Evolutionary conservation across 1,139 yeast genomes (phyloP).

Genomic region (Kodamaea sp.): DNA sequence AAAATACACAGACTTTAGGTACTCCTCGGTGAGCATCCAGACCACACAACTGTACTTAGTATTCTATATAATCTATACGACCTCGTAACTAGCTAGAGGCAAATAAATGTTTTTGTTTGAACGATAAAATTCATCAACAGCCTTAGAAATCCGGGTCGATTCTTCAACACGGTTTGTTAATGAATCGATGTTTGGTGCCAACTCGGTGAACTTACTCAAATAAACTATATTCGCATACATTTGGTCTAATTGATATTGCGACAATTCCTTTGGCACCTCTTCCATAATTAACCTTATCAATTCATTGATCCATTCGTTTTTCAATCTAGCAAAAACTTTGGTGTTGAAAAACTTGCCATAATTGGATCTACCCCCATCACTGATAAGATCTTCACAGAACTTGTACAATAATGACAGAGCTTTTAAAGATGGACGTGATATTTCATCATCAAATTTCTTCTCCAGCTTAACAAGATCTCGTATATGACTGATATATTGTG

Average conservation of each 20-base stretch:
- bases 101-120: slow-evolving; percentile 30
- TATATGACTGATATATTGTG: no score
- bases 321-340: slow-evolving; percentile 19
- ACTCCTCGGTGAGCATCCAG: no score
- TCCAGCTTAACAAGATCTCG: no score
- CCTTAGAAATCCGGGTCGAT: slow-evolving; percentile 16
- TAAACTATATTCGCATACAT: slow-evolving; percentile 25
- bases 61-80: background rate
- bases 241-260: background rate
- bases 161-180: background rate
- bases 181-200: background rate
- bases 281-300: slow-evolving; percentile 1
- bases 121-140: slow-evolving; percentile 29
- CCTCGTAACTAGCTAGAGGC: slow-evolving; percentile 28
- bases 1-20: background rate
- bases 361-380: slow-evolving; percentile 8
- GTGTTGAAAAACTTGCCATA: slow-evolving; percentile 23
- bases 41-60: no score
- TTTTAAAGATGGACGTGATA: slow-evolving; percentile 25
- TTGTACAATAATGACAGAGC: slow-evolving; percentile 23
- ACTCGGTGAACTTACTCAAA: slow-evolving; percentile 21
- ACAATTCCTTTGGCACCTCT: background rate
- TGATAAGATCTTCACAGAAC: slow-evolving; percentile 13
- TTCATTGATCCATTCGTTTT: slow-evolving; percentile 28
- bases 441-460: slow-evolving; percentile 11